Base-by-base conservation (phyloP, 78 protist genomes). In the Pigoraptor vietnamica region DNA sequence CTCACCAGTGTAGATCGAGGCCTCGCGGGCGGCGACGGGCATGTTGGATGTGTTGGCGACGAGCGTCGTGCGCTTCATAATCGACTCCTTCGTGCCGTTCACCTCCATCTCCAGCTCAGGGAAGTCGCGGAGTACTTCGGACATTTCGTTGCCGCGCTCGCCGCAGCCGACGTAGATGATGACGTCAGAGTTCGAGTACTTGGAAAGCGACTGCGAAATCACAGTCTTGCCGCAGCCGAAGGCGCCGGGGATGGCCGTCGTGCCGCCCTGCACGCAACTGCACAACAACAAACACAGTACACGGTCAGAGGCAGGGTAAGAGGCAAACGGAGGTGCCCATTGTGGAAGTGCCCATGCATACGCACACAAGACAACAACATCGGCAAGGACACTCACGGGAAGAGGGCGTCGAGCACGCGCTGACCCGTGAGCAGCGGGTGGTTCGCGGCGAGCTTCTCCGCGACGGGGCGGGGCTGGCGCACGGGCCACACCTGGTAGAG, bases 221-320 rank as follows among this genome's bases (percentile, higher is more conserved):
- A 99, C 99, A n/a, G 99, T 99, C 96, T 99, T 99, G 90, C 99
- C 99, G 95, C 99, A 99, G 89, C 99, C 99, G 92, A 99, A 99
- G 87, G 99, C 99, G 9, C 99, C 99, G 56, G 99, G 99, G 38
- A 99, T 98, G 91, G 99, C 99, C 86, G 99, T 98, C 29, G 99
- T 99, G 34, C 99, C 99, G 32, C 99, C 99, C 91, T 96, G 98
- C 29, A 97, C 97, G 91, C 95, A 94, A 82, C 93, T 92, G 83
- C 86, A 21, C 1, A 86, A 39, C 91, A 91, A 38, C 19, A 36
- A 23, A 24, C 37, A 36, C 34, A 82, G 32, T 23, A 90, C 29
- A 39, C 92, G 87, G 33, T 84, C 34, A 79, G 81, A 90, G 9
- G 91, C 81, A 91, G 55, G 87, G 37, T 21, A 2, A 82, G 24